Conservation (phyloP, 805 yeast genomes). For the Zygosaccharomyces gambellarensis region DNA sequence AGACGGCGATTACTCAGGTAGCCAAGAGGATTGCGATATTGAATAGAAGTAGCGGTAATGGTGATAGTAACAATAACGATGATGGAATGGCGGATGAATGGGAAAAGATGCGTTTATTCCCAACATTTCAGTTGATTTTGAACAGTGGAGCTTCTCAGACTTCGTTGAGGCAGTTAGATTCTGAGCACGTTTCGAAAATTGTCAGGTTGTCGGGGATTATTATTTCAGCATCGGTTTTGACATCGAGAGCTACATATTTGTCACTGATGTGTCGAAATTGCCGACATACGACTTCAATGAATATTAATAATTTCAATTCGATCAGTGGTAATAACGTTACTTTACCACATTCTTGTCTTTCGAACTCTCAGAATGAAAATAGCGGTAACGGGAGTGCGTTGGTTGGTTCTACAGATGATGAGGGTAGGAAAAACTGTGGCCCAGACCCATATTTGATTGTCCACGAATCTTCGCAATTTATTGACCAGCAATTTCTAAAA, state of each 20-base stretch:
- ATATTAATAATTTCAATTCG: conserved; percentile 35
- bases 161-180: conserved; percentile 75
- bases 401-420: conserved; percentile 20
- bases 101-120: conserved; percentile 45
- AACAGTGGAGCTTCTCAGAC: conserved; percentile 66
- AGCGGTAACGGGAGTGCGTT: conserved; percentile 8
- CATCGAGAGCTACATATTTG: conserved; percentile 79
- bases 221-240: conserved; percentile 82
- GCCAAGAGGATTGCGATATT: conserved; percentile 63
- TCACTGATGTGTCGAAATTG: conserved; percentile 86
- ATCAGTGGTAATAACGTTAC: conserved; percentile 29
- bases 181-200: conserved; percentile 83
- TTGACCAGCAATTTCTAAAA: conserved; percentile 91
- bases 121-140: conserved; percentile 77
- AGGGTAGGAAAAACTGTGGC: conserved; percentile 54
- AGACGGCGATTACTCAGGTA: conserved; percentile 75
- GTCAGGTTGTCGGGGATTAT: conserved; percentile 90
- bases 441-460: conserved; percentile 88
- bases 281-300: conserved; percentile 67
- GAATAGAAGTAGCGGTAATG: conserved; percentile 16
- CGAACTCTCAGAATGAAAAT: conserved; percentile 19
- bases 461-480: conserved; percentile 89
- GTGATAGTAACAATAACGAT: conserved; percentile 13
- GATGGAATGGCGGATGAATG: conserved; percentile 36
- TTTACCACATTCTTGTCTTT: conserved; percentile 34